Evolutionary conservation across 2,329 filamentous ascomycete species (phyloP).

Genomic region (Neofusicoccum cordaticola): DNA sequence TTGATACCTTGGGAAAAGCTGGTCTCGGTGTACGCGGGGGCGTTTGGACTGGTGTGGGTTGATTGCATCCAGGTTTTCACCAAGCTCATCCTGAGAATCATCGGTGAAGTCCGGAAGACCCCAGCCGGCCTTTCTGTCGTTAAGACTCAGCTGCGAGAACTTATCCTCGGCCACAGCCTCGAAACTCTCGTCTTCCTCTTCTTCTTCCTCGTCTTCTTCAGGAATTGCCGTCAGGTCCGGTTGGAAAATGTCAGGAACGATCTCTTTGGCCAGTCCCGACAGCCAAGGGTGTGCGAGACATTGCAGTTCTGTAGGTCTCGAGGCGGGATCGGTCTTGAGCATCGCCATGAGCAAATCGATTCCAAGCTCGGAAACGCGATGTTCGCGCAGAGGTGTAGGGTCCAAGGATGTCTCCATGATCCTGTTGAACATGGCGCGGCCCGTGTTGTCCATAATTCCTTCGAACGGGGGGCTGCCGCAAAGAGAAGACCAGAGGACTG

Average conservation of each 20-base stretch:
- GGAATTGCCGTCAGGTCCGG: slow-evolving; percentile 40
- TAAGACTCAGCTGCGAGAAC: slow-evolving; percentile 54
- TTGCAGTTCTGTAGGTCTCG: slow-evolving; percentile 69
- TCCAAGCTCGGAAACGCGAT: slow-evolving; percentile 61
- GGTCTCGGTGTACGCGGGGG: slow-evolving; percentile 31
- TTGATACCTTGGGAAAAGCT: slow-evolving; percentile 38
- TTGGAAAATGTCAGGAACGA: slow-evolving; percentile 31
- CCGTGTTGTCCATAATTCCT: slow-evolving; percentile 70
- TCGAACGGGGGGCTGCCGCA: slow-evolving; percentile 77
- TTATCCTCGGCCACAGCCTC: slow-evolving; percentile 28
- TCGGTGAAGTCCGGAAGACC: slow-evolving; percentile 19
- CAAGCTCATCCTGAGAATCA: slow-evolving; percentile 33
- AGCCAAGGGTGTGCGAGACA: slow-evolving; percentile 76
- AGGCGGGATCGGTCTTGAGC: slow-evolving; percentile 74
- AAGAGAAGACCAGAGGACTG: slow-evolving; percentile 85
- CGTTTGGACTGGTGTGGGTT: slow-evolving; percentile 44
- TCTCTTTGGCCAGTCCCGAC: slow-evolving; percentile 38
- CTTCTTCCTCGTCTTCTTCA: slow-evolving; percentile 61
- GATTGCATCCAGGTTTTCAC: slow-evolving; percentile 21
- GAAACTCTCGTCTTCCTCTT: not conserved
- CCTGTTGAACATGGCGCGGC: slow-evolving; percentile 74
- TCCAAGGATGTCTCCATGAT: slow-evolving; percentile 81
- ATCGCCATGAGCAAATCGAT: slow-evolving; percentile 76
- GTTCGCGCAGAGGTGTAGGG: slow-evolving; percentile 58
- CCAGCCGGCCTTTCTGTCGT: slow-evolving; percentile 41